Evolutionary conservation across 208 protist genomes (phyloP).

Genomic region (Phytomonas francai): DNA sequence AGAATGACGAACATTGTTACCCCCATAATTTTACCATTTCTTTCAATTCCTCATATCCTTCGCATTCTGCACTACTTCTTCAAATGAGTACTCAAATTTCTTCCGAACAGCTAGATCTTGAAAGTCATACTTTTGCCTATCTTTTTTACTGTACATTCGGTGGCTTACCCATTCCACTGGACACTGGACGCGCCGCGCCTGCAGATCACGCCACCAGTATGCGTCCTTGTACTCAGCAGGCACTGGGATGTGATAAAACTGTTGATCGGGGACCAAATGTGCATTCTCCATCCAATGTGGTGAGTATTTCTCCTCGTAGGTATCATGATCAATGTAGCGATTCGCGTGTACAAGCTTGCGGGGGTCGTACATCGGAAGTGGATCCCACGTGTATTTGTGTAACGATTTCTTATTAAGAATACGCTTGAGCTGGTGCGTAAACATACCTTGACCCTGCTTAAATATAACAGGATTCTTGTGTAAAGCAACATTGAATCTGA

Average conservation of each 20-base stretch:
- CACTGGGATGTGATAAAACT: slow-evolving; percentile 69
- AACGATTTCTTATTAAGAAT: slow-evolving; percentile 88
- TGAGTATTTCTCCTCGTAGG: slow-evolving; percentile 74
- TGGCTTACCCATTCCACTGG: slow-evolving; percentile 81
- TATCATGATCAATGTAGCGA: slow-evolving; percentile 72
- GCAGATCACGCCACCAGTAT: slow-evolving; percentile 90
- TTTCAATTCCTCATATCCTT: slow-evolving; percentile 76
- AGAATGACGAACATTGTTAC: not conserved
- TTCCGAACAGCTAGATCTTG: slow-evolving; percentile 82
- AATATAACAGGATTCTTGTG: slow-evolving; percentile 86
- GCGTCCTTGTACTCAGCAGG: slow-evolving; percentile 85
- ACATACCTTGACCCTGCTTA: slow-evolving; percentile 89
- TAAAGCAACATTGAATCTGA: slow-evolving; percentile 24
- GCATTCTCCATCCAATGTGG: slow-evolving; percentile 66
- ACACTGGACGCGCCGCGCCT: slow-evolving; percentile 84
- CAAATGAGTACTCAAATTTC: slow-evolving; percentile 83
- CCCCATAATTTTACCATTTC: not conserved
- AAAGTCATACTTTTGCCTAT: slow-evolving; percentile 75
- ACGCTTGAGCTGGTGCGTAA: slow-evolving; percentile 85
- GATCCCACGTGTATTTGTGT: slow-evolving; percentile 86
- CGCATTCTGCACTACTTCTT: slow-evolving; percentile 76
- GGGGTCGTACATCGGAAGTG: slow-evolving; percentile 86
- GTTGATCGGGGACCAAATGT: slow-evolving; percentile 80
- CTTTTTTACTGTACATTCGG: slow-evolving; percentile 74
- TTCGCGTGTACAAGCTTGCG: slow-evolving; percentile 80